phyloP scores from a whole-genome alignment of 345 rosid species.

The Syzygium aromaticum region DNA sequence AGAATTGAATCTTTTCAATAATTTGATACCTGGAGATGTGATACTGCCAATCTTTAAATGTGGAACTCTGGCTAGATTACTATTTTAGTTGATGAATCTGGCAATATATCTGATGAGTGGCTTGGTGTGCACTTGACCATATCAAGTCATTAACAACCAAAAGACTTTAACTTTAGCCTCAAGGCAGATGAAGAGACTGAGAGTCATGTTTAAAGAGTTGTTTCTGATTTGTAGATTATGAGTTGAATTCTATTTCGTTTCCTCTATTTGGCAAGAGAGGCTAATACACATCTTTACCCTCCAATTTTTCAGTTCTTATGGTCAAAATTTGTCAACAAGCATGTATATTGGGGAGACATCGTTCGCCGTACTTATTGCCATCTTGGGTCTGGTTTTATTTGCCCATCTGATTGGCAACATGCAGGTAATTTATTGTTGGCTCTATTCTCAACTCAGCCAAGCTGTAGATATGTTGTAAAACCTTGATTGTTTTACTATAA shows the following conservation, averaged over 20 bases:
- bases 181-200: not conserved
- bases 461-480: not conserved
- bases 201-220: not conserved
- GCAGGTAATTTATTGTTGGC: slow-evolving; percentile 48
- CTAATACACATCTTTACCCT: slow-evolving; percentile 1
- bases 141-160: not conserved
- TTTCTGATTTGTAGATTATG: not conserved
- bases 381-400: slow-evolving; percentile 79
- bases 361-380: slow-evolving; percentile 76
- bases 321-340: slow-evolving; percentile 85
- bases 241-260: not conserved
- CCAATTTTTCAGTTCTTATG: slow-evolving; percentile 57
- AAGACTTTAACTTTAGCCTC: not conserved
- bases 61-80: not conserved
- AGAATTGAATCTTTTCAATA: not conserved
- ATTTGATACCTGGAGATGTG: not conserved
- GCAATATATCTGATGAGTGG: not conserved
- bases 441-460: not conserved
- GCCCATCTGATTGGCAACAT: slow-evolving; percentile 95
- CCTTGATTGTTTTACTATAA: not conserved
- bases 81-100: not conserved
- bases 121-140: not conserved
- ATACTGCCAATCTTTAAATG: not conserved
- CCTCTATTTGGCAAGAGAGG: not conserved
- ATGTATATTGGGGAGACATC: slow-evolving; percentile 78